Evolutionary conservation across 805 yeast genomes (phyloP).

Genomic region (Henningerozyma blattae): DNA sequence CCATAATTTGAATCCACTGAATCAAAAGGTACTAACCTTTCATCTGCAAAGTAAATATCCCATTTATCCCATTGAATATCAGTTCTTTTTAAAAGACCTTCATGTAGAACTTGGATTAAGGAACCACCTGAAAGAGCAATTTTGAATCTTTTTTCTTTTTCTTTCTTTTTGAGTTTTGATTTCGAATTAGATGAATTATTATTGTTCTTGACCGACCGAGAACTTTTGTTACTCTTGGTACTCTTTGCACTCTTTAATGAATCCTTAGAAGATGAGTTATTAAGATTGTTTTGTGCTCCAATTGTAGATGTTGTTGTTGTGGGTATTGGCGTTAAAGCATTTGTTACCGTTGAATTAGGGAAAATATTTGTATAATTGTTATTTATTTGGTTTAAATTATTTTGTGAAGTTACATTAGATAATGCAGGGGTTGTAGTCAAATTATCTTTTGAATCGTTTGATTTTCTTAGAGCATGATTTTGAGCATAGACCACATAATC

Average conservation of each 20-base stretch:
- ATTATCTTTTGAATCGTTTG: constrained; percentile 4
- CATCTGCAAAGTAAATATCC: constrained; percentile 96
- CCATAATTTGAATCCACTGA: constrained; percentile 82
- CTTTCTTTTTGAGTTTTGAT: no score
- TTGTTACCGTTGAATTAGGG: neutral
- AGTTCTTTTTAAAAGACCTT: constrained; percentile 67
- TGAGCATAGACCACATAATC: constrained; percentile 89
- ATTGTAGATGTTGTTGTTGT: neutral
- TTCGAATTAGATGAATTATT: no score
- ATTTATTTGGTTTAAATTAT: neutral
- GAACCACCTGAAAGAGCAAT: constrained; percentile 94
- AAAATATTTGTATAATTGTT: neutral
- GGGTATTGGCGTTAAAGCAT: neutral
- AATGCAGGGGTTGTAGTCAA: neutral
- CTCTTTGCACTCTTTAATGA: no score
- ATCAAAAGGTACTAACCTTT: constrained; percentile 81
- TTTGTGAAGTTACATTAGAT: neutral
- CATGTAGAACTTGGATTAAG: constrained; percentile 69
- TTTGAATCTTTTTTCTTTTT: constrained; percentile 62
- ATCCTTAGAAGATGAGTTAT: neutral
- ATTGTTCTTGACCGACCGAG: neutral
- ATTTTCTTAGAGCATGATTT: constrained; percentile 32
- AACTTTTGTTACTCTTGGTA: no score
- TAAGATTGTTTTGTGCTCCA: neutral
- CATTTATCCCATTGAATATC: constrained; percentile 85